These are phyloP conservation scores for Euphorbia celastroides DNA, from an alignment of 441 rosid genomes.

Conservation along the genomic window DNA sequence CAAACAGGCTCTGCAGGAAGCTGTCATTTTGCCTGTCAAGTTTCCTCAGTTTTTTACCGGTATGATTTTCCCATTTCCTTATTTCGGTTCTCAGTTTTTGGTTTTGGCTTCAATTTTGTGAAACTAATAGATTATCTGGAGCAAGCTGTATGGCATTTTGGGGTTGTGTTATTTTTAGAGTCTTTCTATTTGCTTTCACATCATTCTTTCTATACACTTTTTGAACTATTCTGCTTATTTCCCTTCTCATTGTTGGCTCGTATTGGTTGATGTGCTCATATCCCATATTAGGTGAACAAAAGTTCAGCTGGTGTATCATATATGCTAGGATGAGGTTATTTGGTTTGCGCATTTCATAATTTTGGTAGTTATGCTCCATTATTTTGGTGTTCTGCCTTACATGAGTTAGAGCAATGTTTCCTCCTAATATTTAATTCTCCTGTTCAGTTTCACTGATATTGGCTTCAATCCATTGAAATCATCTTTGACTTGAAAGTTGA, in stretches of 20 bases:
- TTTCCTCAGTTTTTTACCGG: slow-evolving; percentile 93
- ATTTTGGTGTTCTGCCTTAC: neutral
- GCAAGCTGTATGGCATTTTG: neutral
- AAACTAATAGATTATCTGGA: neutral
- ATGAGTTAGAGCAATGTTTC: neutral
- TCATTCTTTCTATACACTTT: neutral
- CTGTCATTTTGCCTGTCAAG: slow-evolving; percentile 87
- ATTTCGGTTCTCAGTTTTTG: neutral
- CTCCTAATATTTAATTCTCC: neutral
- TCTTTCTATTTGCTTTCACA: neutral
- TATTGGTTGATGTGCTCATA: neutral
- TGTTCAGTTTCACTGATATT: neutral
- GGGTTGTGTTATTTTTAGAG: neutral
- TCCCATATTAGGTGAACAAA: neutral
- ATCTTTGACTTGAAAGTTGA: too few species aligned
- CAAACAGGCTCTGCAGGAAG: slow-evolving; percentile 90
- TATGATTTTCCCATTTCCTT: slow-evolving; percentile 11
- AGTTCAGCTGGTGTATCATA: neutral
- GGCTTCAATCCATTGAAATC: neutral
- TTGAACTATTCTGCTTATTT: neutral
- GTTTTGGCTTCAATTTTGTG: neutral
- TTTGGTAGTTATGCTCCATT: neutral
- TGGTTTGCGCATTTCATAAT: neutral
- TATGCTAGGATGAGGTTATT: neutral
- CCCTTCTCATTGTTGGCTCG: neutral